These are phyloP conservation scores for Eurotiales sp. DNA, from an alignment of 2,329 filamentous ascomycete genomes.

Conservation along the genomic window DNA sequence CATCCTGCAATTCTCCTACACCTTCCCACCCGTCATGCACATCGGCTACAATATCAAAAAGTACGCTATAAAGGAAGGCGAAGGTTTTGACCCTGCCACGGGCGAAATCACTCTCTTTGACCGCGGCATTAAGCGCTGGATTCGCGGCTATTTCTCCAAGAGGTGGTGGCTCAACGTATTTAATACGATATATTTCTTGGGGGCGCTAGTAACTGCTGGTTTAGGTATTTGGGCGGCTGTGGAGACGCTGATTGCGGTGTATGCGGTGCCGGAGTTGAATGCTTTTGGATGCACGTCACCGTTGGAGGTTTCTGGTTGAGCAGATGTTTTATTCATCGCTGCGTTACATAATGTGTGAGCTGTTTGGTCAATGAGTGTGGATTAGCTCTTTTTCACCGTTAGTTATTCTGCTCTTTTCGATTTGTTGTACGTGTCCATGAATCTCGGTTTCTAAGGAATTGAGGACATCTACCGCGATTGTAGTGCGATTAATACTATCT, in stretches of 20 bases:
- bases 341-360: no score
- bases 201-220: background rate
- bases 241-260: background rate
- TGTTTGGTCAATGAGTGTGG: no score
- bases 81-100: conserved; percentile 23
- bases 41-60: conserved; percentile 23
- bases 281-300: conserved; percentile 1
- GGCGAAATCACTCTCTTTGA: conserved; percentile 16
- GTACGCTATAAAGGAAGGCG: conserved; percentile 23
- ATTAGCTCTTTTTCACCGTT: no score
- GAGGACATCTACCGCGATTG: no score
- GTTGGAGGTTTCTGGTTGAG: background rate
- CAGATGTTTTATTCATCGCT: no score
- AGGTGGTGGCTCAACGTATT: background rate
- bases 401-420: no score
- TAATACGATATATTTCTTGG: background rate
- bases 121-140: conserved; percentile 16
- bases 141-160: background rate
- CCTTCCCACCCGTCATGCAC: conserved; percentile 39
- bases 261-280: background rate
- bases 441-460: no score
- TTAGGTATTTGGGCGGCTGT: background rate
- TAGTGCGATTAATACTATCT: no score
- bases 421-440: no score
- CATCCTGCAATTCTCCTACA: conserved; percentile 48